Conservation (phyloP, 129 eudicot species). For the Flaveria bidentis region DNA sequence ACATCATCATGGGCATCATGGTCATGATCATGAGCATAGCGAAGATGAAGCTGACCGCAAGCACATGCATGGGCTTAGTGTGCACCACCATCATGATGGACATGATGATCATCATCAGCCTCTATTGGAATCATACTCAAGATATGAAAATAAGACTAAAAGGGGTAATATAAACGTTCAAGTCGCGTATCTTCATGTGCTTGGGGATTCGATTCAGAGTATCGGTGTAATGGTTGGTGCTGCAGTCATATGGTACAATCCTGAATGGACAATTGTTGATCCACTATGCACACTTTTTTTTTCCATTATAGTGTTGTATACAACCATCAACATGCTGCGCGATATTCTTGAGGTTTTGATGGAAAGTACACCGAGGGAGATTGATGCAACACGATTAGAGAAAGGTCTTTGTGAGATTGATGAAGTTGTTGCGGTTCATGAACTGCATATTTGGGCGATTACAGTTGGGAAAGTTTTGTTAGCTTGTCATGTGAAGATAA, state of each 20-base stretch:
- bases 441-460: slow-evolving; percentile 79
- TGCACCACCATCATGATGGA: slow-evolving; percentile 27
- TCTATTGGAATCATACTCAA: slow-evolving; percentile 21
- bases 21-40: not conserved
- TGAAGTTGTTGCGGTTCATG: slow-evolving; percentile 71
- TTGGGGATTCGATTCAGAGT: slow-evolving; percentile 68
- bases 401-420: slow-evolving; percentile 63
- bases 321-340: slow-evolving; percentile 66
- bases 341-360: slow-evolving; percentile 67
- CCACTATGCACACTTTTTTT: slow-evolving; percentile 64
- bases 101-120: slow-evolving; percentile 40
- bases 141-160: slow-evolving; percentile 25
- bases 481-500: slow-evolving; percentile 70
- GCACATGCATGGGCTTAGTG: slow-evolving; percentile 36
- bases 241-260: slow-evolving; percentile 61
- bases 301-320: slow-evolving; percentile 55
- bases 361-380: slow-evolving; percentile 83
- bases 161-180: slow-evolving; percentile 51
- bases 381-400: slow-evolving; percentile 61
- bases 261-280: slow-evolving; percentile 62
- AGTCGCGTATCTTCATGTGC: slow-evolving; percentile 75
- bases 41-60: not conserved
- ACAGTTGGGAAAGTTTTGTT: slow-evolving; percentile 64
- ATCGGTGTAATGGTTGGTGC: slow-evolving; percentile 81
- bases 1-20: slow-evolving; percentile 33